These are phyloP conservation scores for Bruguiera parviflora DNA, from an alignment of 345 rosid genomes.

Conservation along the genomic window DNA sequence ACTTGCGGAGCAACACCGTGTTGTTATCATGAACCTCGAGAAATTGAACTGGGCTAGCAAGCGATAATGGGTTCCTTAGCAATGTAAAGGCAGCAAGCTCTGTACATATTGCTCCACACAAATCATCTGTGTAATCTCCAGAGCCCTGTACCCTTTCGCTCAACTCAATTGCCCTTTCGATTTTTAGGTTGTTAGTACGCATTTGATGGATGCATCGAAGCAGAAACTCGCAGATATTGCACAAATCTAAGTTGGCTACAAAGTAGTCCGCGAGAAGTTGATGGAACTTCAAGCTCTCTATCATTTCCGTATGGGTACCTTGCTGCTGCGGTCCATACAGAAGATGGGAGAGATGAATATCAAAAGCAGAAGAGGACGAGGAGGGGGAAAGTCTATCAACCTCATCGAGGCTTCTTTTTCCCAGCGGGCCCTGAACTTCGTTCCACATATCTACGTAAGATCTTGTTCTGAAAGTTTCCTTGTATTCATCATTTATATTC, in stretches of 20 bases:
- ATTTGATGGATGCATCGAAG: conserved; percentile 55
- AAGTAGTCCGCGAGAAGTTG: conserved; percentile 49
- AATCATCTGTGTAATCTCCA: conserved; percentile 13
- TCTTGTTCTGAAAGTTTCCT: conserved; percentile 69
- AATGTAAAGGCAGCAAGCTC: conserved; percentile 53
- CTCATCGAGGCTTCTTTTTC: conserved; percentile 10
- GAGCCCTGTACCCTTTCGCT: conserved; percentile 30
- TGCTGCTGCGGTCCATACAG: conserved; percentile 53
- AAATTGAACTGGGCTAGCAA: conserved; percentile 32
- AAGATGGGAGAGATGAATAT: conserved; percentile 47
- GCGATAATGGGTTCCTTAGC: conserved; percentile 53
- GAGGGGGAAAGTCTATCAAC: conserved; percentile 32
- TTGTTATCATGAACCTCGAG: conserved; percentile 42
- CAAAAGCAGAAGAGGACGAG: conserved; percentile 21
- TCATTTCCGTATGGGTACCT: conserved; percentile 41
- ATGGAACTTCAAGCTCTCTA: conserved; percentile 37
- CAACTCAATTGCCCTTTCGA: conserved; percentile 48
- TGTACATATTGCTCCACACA: conserved; percentile 23
- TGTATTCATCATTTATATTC: conserved; percentile 75
- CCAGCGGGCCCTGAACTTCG: conserved; percentile 49
- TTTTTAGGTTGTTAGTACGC: conserved; percentile 43
- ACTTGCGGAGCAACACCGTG: conserved; percentile 35
- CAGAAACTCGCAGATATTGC: conserved; percentile 56
- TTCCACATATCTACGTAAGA: conserved; percentile 72
- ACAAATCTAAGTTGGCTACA: conserved; percentile 47